Evolutionary conservation across 495 filamentous ascomycete genomes (phyloP).

Genomic region (Wilcoxina mikolae): DNA sequence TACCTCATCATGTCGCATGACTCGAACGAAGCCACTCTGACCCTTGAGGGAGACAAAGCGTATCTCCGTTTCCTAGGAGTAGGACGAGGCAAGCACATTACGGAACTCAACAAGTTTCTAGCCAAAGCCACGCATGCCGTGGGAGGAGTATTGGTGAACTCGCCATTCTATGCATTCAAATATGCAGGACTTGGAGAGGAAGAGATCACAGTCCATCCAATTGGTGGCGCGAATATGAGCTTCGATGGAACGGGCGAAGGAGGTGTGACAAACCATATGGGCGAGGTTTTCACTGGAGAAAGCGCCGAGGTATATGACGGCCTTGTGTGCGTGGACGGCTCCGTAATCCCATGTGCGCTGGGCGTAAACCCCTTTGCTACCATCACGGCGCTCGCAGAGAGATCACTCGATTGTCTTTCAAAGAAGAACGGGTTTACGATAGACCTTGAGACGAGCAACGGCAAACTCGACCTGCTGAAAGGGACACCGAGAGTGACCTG

Average conservation of each 20-base stretch:
- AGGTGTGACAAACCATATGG: slow-evolving; percentile 50
- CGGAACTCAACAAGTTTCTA: slow-evolving; percentile 38
- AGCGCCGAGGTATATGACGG: slow-evolving; percentile 40
- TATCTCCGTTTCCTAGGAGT: slow-evolving; percentile 45
- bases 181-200: slow-evolving; percentile 36
- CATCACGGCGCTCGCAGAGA: slow-evolving; percentile 51
- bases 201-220: slow-evolving; percentile 52
- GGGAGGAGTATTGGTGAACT: slow-evolving; percentile 44
- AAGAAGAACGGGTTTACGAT: slow-evolving; percentile 33
- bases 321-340: slow-evolving; percentile 47
- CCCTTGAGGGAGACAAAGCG: slow-evolving; percentile 45
- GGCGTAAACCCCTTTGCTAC: slow-evolving; percentile 58
- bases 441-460: slow-evolving; percentile 37
- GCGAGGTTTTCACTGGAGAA: slow-evolving; percentile 43
- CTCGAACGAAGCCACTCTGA: slow-evolving; percentile 47
- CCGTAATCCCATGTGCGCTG: slow-evolving; percentile 49
- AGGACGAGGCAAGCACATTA: slow-evolving; percentile 39
- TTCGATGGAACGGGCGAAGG: slow-evolving; percentile 40
- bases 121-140: slow-evolving; percentile 40
- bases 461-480: slow-evolving; percentile 21
- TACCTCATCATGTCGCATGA: slow-evolving; percentile 63
- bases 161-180: slow-evolving; percentile 37
- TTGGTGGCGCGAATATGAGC: slow-evolving; percentile 53
- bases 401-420: slow-evolving; percentile 40
- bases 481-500: slow-evolving; percentile 16